Evolutionary conservation across 768 basidiomycete genomes (phyloP), one percentile per base, ranked within the genome.

Genomic region (Suillus brevipes): DNA sequence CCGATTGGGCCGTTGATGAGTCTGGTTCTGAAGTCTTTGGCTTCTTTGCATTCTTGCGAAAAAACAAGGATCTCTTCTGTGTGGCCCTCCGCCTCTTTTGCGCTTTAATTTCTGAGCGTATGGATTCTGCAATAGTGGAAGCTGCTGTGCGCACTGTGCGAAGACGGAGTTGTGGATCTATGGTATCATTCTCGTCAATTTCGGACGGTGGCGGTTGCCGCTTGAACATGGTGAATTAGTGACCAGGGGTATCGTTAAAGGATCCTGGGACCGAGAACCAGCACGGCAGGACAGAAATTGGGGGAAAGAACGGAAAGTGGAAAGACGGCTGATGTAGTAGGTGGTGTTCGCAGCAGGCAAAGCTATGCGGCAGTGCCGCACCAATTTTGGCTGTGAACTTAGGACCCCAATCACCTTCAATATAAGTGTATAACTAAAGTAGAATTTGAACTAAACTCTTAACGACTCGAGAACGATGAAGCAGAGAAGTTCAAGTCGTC

Each of bases 131-230:
- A 69, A 97, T 89, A 45, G 92, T 93, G 20, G 92, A 94, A 2
- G 92, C 90, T 20, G 96, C 96, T 1, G 96, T 97, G 71, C 90
- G 89, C n/a, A 95, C 93, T 1, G 94, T 96, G 61, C 93, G 88
- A 58, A 98, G 83, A 45, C 95, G 89, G 14, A 95, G 84, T 72
- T 94, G 88, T 23, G 91, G 90, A 81, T 98, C 95, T 69, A 93
- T 89, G 62, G 77, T 78, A 31, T 84, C 85, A 74, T 92, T 87
- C 72, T 87, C 78, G 71, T 89, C 87, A 67, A 87, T 84, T 76
- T 88, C 85, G 67, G 73, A 66, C 28, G 76, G 75, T 23, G 68
- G 70, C 25, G 75, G 75, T 56, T 79, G 77, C 65, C 82, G 81
- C 62, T 72, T 78, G 68, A 79, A 78, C 52, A 62, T 70, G 66